Percentiles rank a stretch among this genome's conserved stretches.
Conservation (phyloP, 1,284 basidiomycete genomes). For the Vanrija pseudolonga region DNA sequence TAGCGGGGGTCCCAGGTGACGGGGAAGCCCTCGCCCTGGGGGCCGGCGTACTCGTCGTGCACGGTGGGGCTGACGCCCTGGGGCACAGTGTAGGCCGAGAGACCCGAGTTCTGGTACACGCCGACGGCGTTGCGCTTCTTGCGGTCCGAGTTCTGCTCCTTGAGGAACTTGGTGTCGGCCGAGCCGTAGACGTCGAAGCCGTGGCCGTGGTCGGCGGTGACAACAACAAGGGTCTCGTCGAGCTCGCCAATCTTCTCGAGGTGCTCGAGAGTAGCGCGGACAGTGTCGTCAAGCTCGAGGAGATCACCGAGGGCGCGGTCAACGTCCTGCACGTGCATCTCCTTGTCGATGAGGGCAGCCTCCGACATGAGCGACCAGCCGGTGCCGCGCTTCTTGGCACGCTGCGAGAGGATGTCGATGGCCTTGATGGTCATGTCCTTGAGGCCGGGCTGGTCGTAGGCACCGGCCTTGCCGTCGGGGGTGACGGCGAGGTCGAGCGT, state of each 20-base stretch:
- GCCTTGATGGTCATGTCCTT: slow-evolving; percentile 53
- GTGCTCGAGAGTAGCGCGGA: slow-evolving; percentile 47
- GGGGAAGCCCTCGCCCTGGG: slow-evolving; percentile 47
- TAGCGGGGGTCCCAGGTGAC: slow-evolving; percentile 49
- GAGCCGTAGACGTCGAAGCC: slow-evolving; percentile 47
- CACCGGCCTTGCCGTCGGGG: slow-evolving; percentile 33
- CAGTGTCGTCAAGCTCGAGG: slow-evolving; percentile 51
- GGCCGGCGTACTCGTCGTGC: slow-evolving; percentile 33
- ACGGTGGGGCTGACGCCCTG: slow-evolving; percentile 32
- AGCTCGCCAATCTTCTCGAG: slow-evolving; percentile 48
- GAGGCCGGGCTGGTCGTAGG: slow-evolving; percentile 49
- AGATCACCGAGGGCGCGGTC: slow-evolving; percentile 51
- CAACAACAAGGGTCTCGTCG: slow-evolving; percentile 50
- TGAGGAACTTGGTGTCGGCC: slow-evolving; percentile 47
- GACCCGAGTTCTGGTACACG: slow-evolving; percentile 43
- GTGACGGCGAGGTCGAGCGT: slow-evolving; percentile 35
- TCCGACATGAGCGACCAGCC: slow-evolving; percentile 51
- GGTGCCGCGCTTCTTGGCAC: slow-evolving; percentile 43
- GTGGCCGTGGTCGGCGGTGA: slow-evolving; percentile 51
- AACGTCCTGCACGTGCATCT: slow-evolving; percentile 49
- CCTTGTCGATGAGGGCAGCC: slow-evolving; percentile 51
- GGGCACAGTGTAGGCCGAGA: slow-evolving; percentile 43
- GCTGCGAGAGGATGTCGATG: slow-evolving; percentile 47
- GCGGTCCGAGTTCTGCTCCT: slow-evolving; percentile 36
- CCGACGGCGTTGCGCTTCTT: slow-evolving; percentile 49